Evolutionary conservation across 768 basidiomycete species (phyloP).

Genomic region (Auricularia cornea): DNA sequence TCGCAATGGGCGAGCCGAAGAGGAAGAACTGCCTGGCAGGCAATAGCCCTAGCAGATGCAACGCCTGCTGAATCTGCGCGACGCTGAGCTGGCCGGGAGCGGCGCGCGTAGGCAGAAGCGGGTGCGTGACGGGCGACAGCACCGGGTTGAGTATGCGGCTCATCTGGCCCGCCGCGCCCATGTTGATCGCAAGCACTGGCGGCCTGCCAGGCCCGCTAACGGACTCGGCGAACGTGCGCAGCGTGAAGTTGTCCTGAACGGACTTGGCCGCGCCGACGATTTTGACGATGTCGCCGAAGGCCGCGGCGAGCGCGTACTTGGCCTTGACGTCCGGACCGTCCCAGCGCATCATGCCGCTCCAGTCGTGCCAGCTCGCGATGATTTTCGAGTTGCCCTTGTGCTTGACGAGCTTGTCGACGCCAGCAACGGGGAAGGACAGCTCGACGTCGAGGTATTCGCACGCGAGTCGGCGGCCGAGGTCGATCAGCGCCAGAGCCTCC

Average conservation of each 20-base stretch:
- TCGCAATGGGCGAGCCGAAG: constrained; percentile 80
- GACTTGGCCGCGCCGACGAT: constrained; percentile 77
- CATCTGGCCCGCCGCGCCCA: constrained; percentile 82
- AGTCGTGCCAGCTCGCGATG: constrained; percentile 94
- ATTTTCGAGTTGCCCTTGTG: constrained; percentile 69
- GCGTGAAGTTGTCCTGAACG: constrained; percentile 68
- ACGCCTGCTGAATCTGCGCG: constrained; percentile 72
- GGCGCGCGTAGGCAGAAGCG: constrained; percentile 72
- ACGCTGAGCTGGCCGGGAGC: constrained; percentile 93
- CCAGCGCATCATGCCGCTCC: constrained; percentile 82
- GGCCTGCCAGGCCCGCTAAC: constrained; percentile 43
- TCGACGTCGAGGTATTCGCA: constrained; percentile 94
- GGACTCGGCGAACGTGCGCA: constrained; percentile 61
- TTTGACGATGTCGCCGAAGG: constrained; percentile 84
- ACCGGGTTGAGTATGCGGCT: constrained; percentile 80
- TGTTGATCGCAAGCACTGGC: constrained; percentile 91
- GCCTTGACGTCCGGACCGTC: constrained; percentile 53
- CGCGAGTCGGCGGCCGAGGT: constrained; percentile 70
- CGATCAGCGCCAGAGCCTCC: constrained; percentile 59
- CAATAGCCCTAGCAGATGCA: constrained; percentile 72
- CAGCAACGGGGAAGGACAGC: constrained; percentile 57
- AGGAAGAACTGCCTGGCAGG: constrained; percentile 73
- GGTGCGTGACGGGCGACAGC: constrained; percentile 87
- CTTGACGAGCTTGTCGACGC: constrained; percentile 48
- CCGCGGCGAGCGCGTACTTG: constrained; percentile 57